Evolutionary conservation across 2,329 filamentous ascomycete species (phyloP).

Genomic region (Fusarium sp.): DNA sequence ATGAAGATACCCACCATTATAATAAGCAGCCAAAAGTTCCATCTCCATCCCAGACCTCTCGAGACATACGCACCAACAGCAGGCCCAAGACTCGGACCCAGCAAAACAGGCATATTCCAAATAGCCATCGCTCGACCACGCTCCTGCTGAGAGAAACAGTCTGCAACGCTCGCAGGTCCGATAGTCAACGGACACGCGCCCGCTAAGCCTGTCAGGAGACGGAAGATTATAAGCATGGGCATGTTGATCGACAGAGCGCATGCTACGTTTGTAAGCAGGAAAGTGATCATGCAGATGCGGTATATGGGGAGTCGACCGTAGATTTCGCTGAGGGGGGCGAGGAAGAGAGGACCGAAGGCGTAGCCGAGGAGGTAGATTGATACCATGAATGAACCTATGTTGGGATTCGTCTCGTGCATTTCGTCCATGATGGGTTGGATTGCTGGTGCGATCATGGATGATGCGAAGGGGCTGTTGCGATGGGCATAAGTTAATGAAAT

Average conservation of each 20-base stretch:
- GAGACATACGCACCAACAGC: not conserved
- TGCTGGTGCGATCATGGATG: not conserved
- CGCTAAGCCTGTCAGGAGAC: not conserved
- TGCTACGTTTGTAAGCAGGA: not conserved
- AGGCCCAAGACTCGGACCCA: not conserved
- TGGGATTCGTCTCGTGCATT: not conserved
- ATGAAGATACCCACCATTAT: not conserved
- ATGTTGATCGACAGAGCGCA: not conserved
- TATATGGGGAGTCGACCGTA: not conserved
- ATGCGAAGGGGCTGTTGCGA: not conserved
- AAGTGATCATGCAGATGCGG: not conserved
- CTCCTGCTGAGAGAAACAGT: not conserved
- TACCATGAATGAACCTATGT: not conserved
- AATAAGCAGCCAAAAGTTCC: not conserved
- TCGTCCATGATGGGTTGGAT: not conserved
- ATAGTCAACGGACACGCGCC: not conserved
- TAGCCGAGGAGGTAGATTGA: not conserved
- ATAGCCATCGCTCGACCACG: not conserved
- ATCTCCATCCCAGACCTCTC: not conserved
- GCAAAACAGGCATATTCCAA: not conserved
- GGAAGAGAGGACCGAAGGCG: not conserved
- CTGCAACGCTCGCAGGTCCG: not conserved
- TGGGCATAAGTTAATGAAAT: rapidly evolving
- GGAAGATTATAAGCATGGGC: not conserved
- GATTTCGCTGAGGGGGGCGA: not conserved